Conservation (phyloP, 1,284 basidiomycete genomes). For the Ceratobasidium theobromae region DNA sequence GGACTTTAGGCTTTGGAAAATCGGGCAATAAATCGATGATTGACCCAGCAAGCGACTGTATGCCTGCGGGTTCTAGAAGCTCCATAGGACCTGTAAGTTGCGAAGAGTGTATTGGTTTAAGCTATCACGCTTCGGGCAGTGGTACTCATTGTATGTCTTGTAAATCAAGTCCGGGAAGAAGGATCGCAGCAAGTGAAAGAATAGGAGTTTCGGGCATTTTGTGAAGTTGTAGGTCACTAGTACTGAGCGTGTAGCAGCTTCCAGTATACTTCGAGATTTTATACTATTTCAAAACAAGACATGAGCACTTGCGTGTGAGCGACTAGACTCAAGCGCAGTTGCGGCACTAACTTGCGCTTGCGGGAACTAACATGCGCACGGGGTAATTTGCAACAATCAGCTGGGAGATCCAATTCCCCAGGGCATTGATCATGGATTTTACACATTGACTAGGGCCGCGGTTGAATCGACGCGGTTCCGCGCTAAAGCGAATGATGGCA, state of each 20-base stretch:
- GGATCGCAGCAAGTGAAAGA: background rate
- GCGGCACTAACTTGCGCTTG: slow-evolving; percentile 21
- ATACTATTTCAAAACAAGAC: too few relatives aligned
- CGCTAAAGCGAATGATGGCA: too few relatives aligned
- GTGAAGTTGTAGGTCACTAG: too few relatives aligned
- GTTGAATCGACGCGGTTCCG: too few relatives aligned
- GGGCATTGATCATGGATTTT: too few relatives aligned
- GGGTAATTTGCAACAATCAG: background rate
- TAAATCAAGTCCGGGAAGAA: background rate
- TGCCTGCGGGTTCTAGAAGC: background rate
- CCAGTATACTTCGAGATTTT: too few relatives aligned
- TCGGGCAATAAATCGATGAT: background rate
- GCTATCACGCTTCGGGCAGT: background rate
- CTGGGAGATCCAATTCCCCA: too few relatives aligned
- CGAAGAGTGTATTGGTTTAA: background rate
- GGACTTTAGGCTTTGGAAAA: background rate
- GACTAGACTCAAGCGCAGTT: background rate
- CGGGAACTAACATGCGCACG: slow-evolving; percentile 23
- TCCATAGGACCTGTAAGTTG: slow-evolving; percentile 20
- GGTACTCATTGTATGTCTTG: slow-evolving; percentile 27
- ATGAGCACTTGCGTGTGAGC: too few relatives aligned
- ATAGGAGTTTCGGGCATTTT: too few relatives aligned
- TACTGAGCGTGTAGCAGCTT: too few relatives aligned
- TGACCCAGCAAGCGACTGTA: background rate
- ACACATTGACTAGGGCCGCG: too few relatives aligned